A percentile compares a stretch with the other conserved stretches of the same genome.
Evolutionary conservation across 352 stramenopile genomes (phyloP).

Genomic region (Phytophthora sp.): DNA sequence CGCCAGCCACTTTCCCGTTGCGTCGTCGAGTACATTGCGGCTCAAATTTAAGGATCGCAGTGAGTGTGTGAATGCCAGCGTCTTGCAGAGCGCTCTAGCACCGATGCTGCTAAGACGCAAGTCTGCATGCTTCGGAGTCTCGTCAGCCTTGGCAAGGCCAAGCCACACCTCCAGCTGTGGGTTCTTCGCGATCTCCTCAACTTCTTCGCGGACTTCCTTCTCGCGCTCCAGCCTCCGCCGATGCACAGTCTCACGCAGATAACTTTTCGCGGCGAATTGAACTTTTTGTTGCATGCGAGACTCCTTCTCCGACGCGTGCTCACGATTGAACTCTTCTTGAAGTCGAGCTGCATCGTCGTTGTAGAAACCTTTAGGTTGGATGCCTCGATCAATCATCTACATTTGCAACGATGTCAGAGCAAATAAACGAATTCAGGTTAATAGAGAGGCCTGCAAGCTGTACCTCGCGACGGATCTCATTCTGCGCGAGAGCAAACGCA

Average conservation of each 20-base stretch:
- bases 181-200: constrained; percentile 71
- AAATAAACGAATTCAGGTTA: not conserved
- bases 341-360: constrained; percentile 84
- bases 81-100: constrained; percentile 72
- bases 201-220: constrained; percentile 74
- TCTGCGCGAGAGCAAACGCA: constrained; percentile 77
- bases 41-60: constrained; percentile 68
- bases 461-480: constrained; percentile 83
- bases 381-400: constrained; percentile 83
- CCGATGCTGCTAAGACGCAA: constrained; percentile 62
- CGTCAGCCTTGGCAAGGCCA: constrained; percentile 56
- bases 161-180: constrained; percentile 80
- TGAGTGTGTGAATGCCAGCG: constrained; percentile 69
- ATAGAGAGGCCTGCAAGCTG: not conserved
- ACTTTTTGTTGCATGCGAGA: constrained; percentile 69
- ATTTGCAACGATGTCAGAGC: not conserved
- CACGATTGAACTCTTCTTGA: constrained; percentile 81
- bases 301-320: constrained; percentile 70
- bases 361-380: constrained; percentile 86
- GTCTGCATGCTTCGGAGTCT: constrained; percentile 58
- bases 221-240: constrained; percentile 69
- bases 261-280: constrained; percentile 75
- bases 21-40: constrained; percentile 70
- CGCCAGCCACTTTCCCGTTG: constrained; percentile 66
- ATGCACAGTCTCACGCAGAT: constrained; percentile 79